Conservation (phyloP, 2,329 filamentous ascomycete species). For the Zasmidium cellare region DNA sequence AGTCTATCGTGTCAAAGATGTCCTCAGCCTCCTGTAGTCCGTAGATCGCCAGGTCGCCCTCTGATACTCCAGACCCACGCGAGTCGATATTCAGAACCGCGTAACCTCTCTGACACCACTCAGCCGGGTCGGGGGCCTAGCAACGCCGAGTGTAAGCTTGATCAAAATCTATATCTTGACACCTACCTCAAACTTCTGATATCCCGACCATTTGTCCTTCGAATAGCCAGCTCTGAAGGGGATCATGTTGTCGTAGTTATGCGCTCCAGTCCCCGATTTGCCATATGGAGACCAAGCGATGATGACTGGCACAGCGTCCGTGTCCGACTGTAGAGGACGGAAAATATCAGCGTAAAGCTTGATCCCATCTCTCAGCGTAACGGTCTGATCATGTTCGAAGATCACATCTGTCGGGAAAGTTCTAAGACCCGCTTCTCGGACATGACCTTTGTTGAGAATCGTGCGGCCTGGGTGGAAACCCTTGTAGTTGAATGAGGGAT, state of each 20-base stretch:
- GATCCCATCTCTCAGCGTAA: background rate
- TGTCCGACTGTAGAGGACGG: background rate
- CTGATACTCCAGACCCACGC: slow-evolving; percentile 32
- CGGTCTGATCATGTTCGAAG: background rate
- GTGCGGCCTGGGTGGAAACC: too few relatives aligned
- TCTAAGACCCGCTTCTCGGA: too few relatives aligned
- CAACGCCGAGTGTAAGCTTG: too few relatives aligned
- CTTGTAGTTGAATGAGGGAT: too few relatives aligned
- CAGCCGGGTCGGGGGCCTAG: slow-evolving; percentile 41
- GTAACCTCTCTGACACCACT: slow-evolving; percentile 35
- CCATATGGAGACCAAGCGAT: slow-evolving; percentile 32
- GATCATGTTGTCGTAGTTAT: too few relatives aligned
- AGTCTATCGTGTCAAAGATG: slow-evolving; percentile 47
- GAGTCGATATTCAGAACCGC: slow-evolving; percentile 36
- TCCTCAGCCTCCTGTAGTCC: slow-evolving; percentile 47
- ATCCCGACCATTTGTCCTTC: too few relatives aligned
- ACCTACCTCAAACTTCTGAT: too few relatives aligned
- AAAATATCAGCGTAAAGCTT: background rate
- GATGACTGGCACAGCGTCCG: background rate
- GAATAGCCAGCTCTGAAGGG: too few relatives aligned
- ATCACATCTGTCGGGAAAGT: too few relatives aligned
- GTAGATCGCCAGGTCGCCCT: slow-evolving; percentile 40
- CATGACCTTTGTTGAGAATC: too few relatives aligned
- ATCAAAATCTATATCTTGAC: too few relatives aligned
- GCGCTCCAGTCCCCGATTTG: slow-evolving; percentile 26